Evolutionary conservation across 2,329 filamentous ascomycete genomes (phyloP), one percentile per base, ranked within the genome.

Genomic region (Botrytis cinerea): DNA sequence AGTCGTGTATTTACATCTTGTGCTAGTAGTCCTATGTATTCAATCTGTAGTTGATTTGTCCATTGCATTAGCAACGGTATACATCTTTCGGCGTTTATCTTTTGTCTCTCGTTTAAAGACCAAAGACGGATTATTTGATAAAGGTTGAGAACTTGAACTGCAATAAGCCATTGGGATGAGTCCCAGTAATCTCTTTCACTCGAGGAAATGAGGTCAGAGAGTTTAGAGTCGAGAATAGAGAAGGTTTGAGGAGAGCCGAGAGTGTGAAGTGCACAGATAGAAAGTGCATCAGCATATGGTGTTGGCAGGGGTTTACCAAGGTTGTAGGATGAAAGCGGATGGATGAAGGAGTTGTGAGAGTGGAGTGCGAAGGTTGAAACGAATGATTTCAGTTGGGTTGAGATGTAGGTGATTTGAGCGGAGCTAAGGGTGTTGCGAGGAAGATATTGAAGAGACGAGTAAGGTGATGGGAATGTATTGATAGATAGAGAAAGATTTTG

Each of bases 81-180:
- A n/a, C 79, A 73, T 7, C 64, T 40, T 62, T 80, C 78, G 28
- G 79, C 79, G 7, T 77, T 72, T 22, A 72, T 73, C 28, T 76
- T 76, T 64, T 78, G 77, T 16, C 76, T 73, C 16, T 76, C 76
- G 62, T 81, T 76, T 6, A 76, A 78, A 63, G 80, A 79, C 54
- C 79, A 80, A 6, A 81, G 75, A 20, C 80, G 75, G 20, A 81
- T 81, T 28, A 78, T 75, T 46, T 81, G 79, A 60, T 79, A 80
- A 8, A 80, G 73, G n/a, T 79, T 45, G 6, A 81, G 71, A 2
- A 71, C 72, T 67, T 81, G 80, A 6, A 80, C 70, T 18, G 57
- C 73, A 3, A 76, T 68, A 16, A 76, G 73, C 57, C 72, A 68
- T 18, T 77, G 66, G 59, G 73, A 51, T 14, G 74, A 35, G 18